Percentiles rank a stretch among this genome's conserved stretches.
Conservation (phyloP, 2,329 filamentous ascomycete genomes). For the Penicillium decumbens region DNA sequence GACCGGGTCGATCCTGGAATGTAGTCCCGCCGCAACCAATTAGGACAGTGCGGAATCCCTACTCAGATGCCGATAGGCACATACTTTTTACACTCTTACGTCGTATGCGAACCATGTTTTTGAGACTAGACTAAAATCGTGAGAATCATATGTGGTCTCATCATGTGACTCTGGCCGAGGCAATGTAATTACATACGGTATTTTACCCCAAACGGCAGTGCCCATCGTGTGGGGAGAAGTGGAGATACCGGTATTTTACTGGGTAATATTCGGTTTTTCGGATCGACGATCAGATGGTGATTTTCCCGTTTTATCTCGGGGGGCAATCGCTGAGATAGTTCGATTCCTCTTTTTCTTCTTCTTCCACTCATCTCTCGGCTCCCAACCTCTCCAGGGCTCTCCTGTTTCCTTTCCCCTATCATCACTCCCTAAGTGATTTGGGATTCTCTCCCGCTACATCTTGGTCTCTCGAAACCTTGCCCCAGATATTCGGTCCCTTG, state of each 20-base stretch:
- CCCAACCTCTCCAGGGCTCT: not conserved
- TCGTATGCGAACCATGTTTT: not conserved
- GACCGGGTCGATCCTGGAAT: not conserved
- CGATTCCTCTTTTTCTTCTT: not conserved
- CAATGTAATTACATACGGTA: slow-evolving; percentile 10
- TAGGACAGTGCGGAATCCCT: not conserved
- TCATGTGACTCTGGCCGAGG: slow-evolving; percentile 11
- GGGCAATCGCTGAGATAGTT: slow-evolving; percentile 3
- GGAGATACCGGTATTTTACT: slow-evolving; percentile 22
- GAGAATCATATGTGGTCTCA: slow-evolving; percentile 3
- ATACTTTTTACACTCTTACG: not conserved
- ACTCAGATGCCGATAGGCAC: not conserved
- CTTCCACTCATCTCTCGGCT: not conserved
- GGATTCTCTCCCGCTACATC: not conserved
- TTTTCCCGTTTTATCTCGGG: not conserved
- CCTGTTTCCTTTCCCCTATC: not conserved
- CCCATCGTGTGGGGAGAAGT: slow-evolving; percentile 11
- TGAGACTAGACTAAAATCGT: not conserved
- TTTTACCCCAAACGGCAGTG: slow-evolving; percentile 4
- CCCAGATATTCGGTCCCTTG: not conserved
- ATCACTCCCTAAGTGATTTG: slow-evolving; percentile 10
- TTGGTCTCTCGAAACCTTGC: slow-evolving; percentile 2
- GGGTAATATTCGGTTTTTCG: slow-evolving; percentile 18
- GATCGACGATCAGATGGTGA: not conserved
- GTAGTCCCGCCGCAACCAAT: not conserved